Percentiles rank a stretch among this genome's conserved stretches.
Evolutionary conservation across 495 filamentous ascomycete genomes (phyloP).

Genomic region (Aspergillus bertholletiae): DNA sequence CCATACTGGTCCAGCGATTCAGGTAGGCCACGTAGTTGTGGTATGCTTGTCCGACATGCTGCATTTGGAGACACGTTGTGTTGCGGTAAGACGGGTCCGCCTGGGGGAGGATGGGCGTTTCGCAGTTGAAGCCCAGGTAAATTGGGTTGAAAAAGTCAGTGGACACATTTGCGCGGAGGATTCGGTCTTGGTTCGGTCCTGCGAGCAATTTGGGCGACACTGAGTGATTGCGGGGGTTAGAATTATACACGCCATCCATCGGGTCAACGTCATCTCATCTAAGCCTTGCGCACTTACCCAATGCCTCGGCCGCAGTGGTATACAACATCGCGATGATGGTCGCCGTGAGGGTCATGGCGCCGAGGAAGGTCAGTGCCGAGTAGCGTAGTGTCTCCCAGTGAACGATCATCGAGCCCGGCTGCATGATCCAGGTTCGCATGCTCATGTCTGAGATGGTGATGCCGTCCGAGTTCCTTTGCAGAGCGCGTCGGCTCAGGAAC

Average conservation of each 20-base stretch:
- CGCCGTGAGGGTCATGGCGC: slow-evolving; percentile 52
- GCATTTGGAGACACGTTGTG: slow-evolving; percentile 58
- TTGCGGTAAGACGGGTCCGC: slow-evolving; percentile 34
- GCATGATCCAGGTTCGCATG: slow-evolving; percentile 59
- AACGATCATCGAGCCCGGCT: slow-evolving; percentile 64
- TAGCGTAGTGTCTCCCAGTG: slow-evolving; percentile 60
- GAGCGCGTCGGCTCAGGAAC: slow-evolving; percentile 60
- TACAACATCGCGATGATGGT: slow-evolving; percentile 65
- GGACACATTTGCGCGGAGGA: slow-evolving; percentile 53
- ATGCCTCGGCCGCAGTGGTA: slow-evolving; percentile 67
- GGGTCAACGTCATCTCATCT: neutral
- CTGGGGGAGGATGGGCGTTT: slow-evolving; percentile 50
- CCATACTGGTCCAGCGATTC: slow-evolving; percentile 44
- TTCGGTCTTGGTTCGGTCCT: slow-evolving; percentile 36
- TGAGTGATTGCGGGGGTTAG: slow-evolving; percentile 3
- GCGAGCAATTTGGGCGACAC: slow-evolving; percentile 63
- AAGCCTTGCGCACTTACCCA: slow-evolving; percentile 33
- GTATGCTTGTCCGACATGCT: slow-evolving; percentile 59
- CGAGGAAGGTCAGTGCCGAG: slow-evolving; percentile 57
- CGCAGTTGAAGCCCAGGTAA: slow-evolving; percentile 51
- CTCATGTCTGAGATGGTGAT: slow-evolving; percentile 70
- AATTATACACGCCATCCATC: neutral
- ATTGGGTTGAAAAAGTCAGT: slow-evolving; percentile 54
- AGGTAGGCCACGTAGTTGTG: slow-evolving; percentile 50
- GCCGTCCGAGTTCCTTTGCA: slow-evolving; percentile 51